These are phyloP conservation scores for Phytopythium ostracodes DNA, from an alignment of 352 stramenopile genomes.

Conservation along the genomic window DNA sequence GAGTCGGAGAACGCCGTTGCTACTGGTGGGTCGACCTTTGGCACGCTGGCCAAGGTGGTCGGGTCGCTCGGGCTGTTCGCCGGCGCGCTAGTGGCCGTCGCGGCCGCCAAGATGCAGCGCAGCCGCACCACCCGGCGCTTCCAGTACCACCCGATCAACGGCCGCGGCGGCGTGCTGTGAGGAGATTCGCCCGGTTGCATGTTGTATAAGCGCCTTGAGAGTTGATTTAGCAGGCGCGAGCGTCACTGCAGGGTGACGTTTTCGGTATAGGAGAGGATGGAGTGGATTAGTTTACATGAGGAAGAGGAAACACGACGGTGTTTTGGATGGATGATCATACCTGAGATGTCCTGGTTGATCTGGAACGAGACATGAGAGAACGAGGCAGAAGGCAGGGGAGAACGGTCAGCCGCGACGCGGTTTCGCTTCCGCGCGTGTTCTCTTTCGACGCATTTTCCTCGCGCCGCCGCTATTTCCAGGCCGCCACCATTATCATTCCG, in stretches of 20 bases:
- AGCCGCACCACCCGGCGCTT: slow-evolving; percentile 28
- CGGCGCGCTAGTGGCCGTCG: slow-evolving; percentile 23
- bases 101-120: slow-evolving; percentile 25
- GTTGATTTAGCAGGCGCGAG: not conserved
- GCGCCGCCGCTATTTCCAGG: not conserved
- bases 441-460: not conserved
- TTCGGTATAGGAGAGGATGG: not conserved
- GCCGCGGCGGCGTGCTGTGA: slow-evolving; percentile 16
- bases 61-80: slow-evolving; percentile 34
- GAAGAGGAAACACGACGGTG: not conserved
- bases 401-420: not conserved
- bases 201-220: slow-evolving; percentile 10
- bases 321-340: not conserved
- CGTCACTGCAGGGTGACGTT: too few species aligned
- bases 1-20: not conserved
- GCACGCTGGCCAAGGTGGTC: slow-evolving; percentile 24
- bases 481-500: not conserved
- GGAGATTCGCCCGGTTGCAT: not conserved
- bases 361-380: too few species aligned
- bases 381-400: too few species aligned
- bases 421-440: not conserved
- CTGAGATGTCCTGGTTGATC: not conserved
- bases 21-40: slow-evolving; percentile 4
- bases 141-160: slow-evolving; percentile 49
- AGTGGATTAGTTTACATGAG: not conserved